Conservation (phyloP, 2,329 filamentous ascomycete species). For the Cryphonectria japonica region DNA sequence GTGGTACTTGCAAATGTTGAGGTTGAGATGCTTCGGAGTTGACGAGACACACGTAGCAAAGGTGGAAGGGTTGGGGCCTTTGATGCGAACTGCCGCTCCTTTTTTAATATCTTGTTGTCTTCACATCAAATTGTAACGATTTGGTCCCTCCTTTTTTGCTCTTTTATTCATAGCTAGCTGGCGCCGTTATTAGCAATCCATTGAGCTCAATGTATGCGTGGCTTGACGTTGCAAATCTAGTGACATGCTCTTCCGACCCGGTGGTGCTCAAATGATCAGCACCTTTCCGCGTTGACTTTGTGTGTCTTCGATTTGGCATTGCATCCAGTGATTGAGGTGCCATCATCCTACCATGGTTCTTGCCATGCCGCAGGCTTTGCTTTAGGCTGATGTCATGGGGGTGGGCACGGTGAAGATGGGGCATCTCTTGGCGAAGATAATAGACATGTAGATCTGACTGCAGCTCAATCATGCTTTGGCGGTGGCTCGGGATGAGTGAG, state of each 20-base stretch:
- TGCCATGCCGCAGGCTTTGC: neutral
- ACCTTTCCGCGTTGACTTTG: neutral
- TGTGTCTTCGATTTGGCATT: neutral
- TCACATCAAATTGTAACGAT: slow-evolving; percentile 1
- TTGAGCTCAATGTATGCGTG: slow-evolving; percentile 18
- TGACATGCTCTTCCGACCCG: neutral
- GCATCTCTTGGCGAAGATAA: neutral
- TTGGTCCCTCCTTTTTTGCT: neutral
- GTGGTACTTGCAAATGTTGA: neutral
- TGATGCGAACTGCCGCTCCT: slow-evolving; percentile 16
- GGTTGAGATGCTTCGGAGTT: slow-evolving; percentile 1
- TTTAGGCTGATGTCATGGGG: neutral
- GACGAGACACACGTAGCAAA: neutral
- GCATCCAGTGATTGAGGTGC: neutral
- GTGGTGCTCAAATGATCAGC: neutral
- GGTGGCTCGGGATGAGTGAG: slow-evolving; percentile 27
- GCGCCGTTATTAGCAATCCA: slow-evolving; percentile 3
- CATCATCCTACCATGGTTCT: neutral
- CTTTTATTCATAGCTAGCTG: slow-evolving; percentile 7
- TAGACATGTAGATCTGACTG: neutral
- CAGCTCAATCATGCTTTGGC: slow-evolving; percentile 22
- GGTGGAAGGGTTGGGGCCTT: neutral
- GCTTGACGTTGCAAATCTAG: neutral
- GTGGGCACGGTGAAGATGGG: neutral
- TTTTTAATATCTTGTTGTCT: slow-evolving; percentile 10